phyloP scores from a whole-genome alignment of 805 yeast species.

The Teunomyces barrocoloradensis region DNA sequence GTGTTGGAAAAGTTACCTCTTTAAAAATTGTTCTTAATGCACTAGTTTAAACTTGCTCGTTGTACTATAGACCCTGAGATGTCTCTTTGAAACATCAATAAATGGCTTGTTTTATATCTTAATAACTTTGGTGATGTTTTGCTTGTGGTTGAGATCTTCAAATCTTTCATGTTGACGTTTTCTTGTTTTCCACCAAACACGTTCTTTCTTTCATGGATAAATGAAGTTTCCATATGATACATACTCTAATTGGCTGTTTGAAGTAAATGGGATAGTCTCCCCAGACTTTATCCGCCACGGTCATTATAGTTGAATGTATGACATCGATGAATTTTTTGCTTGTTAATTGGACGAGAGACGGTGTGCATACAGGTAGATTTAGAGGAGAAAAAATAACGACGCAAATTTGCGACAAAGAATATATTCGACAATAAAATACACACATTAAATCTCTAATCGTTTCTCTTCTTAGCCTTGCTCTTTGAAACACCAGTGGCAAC shows the following conservation, averaged over 20 bases:
- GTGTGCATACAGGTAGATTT: background rate
- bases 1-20: background rate
- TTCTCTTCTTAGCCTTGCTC: conserved; percentile 8
- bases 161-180: background rate
- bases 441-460: background rate
- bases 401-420: background rate
- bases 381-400: background rate
- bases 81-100: no score
- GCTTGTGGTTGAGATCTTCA: no score
- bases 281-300: conserved; percentile 38
- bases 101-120: no score
- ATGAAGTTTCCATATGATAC: conserved; percentile 20
- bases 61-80: no score
- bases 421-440: background rate
- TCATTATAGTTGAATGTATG: conserved; percentile 4
- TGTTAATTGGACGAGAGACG: conserved; percentile 2
- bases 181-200: background rate
- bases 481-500: conserved; percentile 9
- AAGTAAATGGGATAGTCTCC: conserved; percentile 56
- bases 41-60: background rate
- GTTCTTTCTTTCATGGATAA: background rate
- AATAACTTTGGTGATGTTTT: no score
- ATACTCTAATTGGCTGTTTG: conserved; percentile 62
- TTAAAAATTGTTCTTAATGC: background rate
- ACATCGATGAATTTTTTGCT: conserved; percentile 4